Evolutionary conservation across 2,329 filamentous ascomycete genomes (phyloP).

Genomic region (Tympanopsis confertula): DNA sequence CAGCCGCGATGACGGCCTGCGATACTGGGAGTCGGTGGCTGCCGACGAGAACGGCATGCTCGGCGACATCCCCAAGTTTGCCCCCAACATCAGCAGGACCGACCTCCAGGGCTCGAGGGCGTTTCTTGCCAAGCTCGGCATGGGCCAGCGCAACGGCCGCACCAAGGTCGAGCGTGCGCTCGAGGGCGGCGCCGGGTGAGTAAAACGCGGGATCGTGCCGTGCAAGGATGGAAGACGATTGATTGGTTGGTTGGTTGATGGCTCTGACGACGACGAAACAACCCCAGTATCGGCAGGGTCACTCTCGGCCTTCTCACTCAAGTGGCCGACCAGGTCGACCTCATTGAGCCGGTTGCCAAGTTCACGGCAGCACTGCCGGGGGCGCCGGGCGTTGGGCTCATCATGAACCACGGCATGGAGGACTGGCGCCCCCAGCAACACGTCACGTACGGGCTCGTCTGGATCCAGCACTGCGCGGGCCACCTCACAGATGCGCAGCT

Average conservation of each 20-base stretch:
- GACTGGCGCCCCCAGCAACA: conserved; percentile 42
- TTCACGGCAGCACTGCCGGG: conserved; percentile 57
- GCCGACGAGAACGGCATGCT: conserved; percentile 64
- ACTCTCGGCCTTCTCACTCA: conserved; percentile 66
- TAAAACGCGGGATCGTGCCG: conserved; percentile 16
- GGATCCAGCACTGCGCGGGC: conserved; percentile 83
- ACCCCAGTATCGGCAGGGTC: conserved; percentile 63
- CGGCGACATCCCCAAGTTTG: conserved; percentile 47
- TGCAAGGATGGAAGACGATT: conserved; percentile 22
- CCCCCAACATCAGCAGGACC: conserved; percentile 49
- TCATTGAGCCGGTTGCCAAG: conserved; percentile 74
- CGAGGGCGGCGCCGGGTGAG: conserved; percentile 27
- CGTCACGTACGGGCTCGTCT: conserved; percentile 64
- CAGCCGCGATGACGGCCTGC: conserved; percentile 26
- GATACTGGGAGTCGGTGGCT: conserved; percentile 36
- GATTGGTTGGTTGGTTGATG: conserved; percentile 1
- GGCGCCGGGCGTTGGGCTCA: conserved; percentile 43
- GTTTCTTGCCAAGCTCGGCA: conserved; percentile 56
- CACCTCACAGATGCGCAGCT: conserved; percentile 69
- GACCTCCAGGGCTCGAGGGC: conserved; percentile 61
- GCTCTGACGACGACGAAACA: neutral
- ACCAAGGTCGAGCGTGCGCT: conserved; percentile 14
- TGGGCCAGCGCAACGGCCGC: conserved; percentile 21
- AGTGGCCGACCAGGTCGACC: conserved; percentile 62
- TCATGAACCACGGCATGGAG: conserved; percentile 66